Evolutionary conservation across 1,284 basidiomycete species (phyloP), one percentile per base, ranked within the genome.

Genomic region (Fomitopsis palustris): DNA sequence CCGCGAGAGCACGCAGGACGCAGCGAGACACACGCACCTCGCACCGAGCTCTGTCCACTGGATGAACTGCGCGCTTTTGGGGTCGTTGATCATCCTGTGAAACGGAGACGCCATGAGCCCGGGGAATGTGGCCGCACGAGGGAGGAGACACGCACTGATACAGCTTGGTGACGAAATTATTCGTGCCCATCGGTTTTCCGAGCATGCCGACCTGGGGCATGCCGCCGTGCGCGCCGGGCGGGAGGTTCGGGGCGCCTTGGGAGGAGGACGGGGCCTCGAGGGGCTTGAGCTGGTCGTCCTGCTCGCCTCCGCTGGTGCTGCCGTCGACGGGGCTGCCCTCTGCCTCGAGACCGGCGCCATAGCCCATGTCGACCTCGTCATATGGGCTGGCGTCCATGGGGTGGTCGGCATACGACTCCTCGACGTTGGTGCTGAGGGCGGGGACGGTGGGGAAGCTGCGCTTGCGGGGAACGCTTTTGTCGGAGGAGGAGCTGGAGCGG

Each of bases 161-260:
- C 29, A 92, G 77, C 78, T 92, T 92, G 14, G 87, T 87, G 49
- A 92, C 89, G 70, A 92, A 92, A 68, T 92, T 92, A 68, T 92
- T 92, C 39, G 87, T 87, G 19, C 83, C 84, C 67, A 85, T 77
- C 17, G 87, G 81, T 68, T 89, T 90, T 54, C 83, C 81, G 19
- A 87, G 76, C 53, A 82, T 69, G 62, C 78, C 82, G 72, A 87
- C 80, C 52, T 74, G 61, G 6, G 64, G 65, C 53, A 64, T 57
- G 33, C 65, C 53, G 25, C 63, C 42, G 41, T 68, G 67, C 5
- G 64, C 53, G 29, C 49, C 19, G 14, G 23, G 25, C 16, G 47
- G 12, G 25, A n/a, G 3, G 49, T n/a, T 37, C 12, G 45, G 25
- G 25, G 4, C 17, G 49, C 49, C 49, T 16, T 52, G 49, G n/a